These are phyloP conservation scores for Sordariomycetes sp. DNA, from an alignment of 2,329 filamentous ascomycete species.

Conservation along the genomic window DNA sequence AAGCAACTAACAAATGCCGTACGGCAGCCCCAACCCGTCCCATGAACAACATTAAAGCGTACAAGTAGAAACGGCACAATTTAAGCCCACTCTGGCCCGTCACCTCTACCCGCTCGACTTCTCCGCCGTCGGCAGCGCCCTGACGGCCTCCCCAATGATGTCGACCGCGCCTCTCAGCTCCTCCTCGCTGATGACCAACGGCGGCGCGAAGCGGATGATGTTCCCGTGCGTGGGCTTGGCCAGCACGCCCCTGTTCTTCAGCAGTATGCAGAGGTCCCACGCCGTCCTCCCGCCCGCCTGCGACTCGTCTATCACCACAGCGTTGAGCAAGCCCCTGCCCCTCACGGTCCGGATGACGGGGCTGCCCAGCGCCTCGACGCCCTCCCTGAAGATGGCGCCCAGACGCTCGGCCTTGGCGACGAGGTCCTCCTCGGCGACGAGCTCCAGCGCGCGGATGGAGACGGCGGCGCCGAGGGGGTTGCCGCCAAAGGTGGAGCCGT, in stretches of 20 bases:
- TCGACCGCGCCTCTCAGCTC: conserved; percentile 67
- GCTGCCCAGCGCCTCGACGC: conserved; percentile 62
- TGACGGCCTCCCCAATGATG: conserved; percentile 74
- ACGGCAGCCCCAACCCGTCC: too few relatives aligned
- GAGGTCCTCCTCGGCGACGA: conserved; percentile 86
- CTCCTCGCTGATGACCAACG: conserved; percentile 83
- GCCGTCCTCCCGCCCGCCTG: conserved; percentile 78
- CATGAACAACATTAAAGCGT: too few relatives aligned
- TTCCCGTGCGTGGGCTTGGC: conserved; percentile 98
- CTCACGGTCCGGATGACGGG: conserved; percentile 75
- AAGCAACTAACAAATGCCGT: too few relatives aligned
- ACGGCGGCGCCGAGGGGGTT: conserved; percentile 94
- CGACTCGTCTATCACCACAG: conserved; percentile 87
- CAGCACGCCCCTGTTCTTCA: conserved; percentile 91
- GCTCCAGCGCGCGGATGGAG: conserved; percentile 86
- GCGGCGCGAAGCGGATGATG: conserved; percentile 96
- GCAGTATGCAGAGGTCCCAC: conserved; percentile 91
- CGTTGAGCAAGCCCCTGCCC: conserved; percentile 90
- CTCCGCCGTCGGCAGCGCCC: conserved; percentile 60
- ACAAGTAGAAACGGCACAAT: background rate
- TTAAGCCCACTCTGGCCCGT: background rate
- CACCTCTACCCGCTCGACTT: conserved; percentile 11
- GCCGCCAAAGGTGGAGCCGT: conserved; percentile 96
- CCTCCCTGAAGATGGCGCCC: conserved; percentile 73
- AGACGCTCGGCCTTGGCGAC: conserved; percentile 72